Evolutionary conservation across 768 basidiomycete species (phyloP).

Genomic region (Lentinula sp.): DNA sequence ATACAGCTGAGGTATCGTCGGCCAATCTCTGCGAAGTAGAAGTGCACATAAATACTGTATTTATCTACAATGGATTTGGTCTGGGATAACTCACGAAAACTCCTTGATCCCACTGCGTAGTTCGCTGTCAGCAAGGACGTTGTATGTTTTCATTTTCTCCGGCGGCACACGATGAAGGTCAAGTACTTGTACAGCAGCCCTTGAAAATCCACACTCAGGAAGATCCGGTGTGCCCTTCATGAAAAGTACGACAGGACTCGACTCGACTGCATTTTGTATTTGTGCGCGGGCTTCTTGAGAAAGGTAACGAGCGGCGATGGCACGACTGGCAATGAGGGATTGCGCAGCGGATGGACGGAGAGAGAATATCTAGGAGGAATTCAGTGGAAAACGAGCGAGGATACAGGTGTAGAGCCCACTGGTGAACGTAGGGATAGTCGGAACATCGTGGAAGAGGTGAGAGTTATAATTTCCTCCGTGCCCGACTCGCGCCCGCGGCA

Average conservation of each 20-base stretch:
- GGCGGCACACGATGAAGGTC: conserved; percentile 74
- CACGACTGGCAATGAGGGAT: conserved; percentile 18
- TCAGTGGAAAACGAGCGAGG: not conserved
- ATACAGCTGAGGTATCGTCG: conserved; percentile 94
- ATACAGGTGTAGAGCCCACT: conserved; percentile 23
- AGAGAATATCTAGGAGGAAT: conserved; percentile 19
- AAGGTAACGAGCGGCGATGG: conserved; percentile 38
- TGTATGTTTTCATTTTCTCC: conserved; percentile 84
- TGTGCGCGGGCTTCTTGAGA: conserved; percentile 54
- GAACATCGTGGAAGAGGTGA: conserved; percentile 30
- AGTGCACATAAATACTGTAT: not conserved
- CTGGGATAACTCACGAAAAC: conserved; percentile 69
- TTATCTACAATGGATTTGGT: not conserved
- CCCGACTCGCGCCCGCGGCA: not conserved
- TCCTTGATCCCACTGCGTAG: conserved; percentile 88
- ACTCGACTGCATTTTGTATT: conserved; percentile 69
- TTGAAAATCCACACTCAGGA: conserved; percentile 94
- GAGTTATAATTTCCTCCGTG: not conserved
- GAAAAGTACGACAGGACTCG: conserved; percentile 86
- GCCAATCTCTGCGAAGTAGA: conserved; percentile 73
- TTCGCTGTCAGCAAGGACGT: conserved; percentile 84
- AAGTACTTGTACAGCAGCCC: conserved; percentile 88
- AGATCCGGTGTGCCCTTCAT: conserved; percentile 92
- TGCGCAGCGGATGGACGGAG: conserved; percentile 23
- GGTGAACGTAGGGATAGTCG: conserved; percentile 38